These are phyloP conservation scores for Chenopodium formosanum DNA, from an alignment of 148 eudicot species.

Conservation along the genomic window DNA sequence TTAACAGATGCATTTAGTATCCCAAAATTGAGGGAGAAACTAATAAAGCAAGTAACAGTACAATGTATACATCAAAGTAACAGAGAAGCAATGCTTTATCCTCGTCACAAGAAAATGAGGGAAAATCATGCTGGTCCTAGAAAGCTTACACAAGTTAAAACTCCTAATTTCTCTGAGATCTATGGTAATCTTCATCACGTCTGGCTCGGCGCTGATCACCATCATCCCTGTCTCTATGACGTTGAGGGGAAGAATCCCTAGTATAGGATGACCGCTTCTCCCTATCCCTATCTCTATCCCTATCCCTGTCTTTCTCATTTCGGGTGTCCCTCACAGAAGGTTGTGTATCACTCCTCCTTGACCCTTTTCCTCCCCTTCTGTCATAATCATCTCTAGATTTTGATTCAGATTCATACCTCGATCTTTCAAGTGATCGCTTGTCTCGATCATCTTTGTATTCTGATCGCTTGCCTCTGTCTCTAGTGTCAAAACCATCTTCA, in stretches of 20 bases:
- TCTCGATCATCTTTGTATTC: conserved; percentile 34
- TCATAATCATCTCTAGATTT: conserved; percentile 44
- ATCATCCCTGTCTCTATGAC: conserved; percentile 31
- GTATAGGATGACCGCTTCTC: conserved; percentile 36
- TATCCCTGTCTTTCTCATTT: conserved; percentile 21
- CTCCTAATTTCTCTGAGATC: conserved; percentile 33
- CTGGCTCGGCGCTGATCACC: conserved; percentile 37
- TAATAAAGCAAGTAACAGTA: not conserved
- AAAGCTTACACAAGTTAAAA: not conserved
- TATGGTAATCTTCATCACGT: conserved; percentile 39
- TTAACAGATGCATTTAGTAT: not conserved
- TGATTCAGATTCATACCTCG: conserved; percentile 42
- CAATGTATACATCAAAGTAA: not conserved
- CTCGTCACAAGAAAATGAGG: not conserved
- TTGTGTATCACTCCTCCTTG: conserved; percentile 41
- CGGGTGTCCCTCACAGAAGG: conserved; percentile 35
- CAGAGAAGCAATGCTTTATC: not conserved
- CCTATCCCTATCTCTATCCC: conserved; percentile 26
- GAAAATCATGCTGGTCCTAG: not conserved
- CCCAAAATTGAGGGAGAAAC: not conserved
- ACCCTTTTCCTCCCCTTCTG: conserved; percentile 52
- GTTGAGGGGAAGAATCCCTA: conserved; percentile 46
- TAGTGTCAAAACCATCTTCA: conserved; percentile 31
- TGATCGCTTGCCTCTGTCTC: conserved; percentile 32
- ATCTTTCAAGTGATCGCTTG: conserved; percentile 32